These are phyloP conservation scores for Barnettozyma siamensis DNA, from an alignment of 805 yeast genomes.

Conservation along the genomic window DNA sequence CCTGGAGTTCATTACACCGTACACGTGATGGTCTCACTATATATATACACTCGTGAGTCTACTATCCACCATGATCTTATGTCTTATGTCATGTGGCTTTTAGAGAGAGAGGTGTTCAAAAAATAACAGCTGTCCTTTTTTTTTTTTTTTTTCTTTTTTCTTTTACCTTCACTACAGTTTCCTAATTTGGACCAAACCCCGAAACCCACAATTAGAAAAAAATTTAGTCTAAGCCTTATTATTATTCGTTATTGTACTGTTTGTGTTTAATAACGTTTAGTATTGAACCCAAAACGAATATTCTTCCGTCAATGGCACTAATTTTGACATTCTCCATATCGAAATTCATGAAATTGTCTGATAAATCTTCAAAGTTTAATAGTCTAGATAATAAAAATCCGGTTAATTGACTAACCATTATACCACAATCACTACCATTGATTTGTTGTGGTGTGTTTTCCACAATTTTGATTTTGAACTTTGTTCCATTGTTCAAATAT, in stretches of 20 bases:
- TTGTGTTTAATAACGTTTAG: conserved; percentile 25
- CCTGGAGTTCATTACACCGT: too few relatives aligned
- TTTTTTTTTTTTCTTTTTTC: too few relatives aligned
- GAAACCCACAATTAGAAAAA: background rate
- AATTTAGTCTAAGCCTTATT: too few relatives aligned
- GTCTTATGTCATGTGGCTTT: too few relatives aligned
- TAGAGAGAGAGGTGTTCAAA: too few relatives aligned
- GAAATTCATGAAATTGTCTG: conserved; percentile 31
- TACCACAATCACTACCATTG: conserved; percentile 65
- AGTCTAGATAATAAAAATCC: conserved; percentile 30
- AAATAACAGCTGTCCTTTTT: too few relatives aligned
- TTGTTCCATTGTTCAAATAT: conserved; percentile 13
- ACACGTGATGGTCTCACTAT: too few relatives aligned
- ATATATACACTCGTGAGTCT: too few relatives aligned
- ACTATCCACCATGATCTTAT: too few relatives aligned
- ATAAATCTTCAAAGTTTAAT: conserved; percentile 22
- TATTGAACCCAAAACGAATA: conserved; percentile 35
- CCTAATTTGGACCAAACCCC: background rate
- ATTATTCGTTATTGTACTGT: background rate
- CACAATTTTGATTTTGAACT: conserved; percentile 21
- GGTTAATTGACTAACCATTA: conserved; percentile 29
- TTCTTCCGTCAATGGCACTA: conserved; percentile 44
- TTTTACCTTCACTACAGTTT: background rate
- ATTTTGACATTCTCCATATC: conserved; percentile 36
- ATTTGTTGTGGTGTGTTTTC: conserved; percentile 48